phyloP scores from a whole-genome alignment of 305 asterid genomes.

The Rubia tinctorum region DNA sequence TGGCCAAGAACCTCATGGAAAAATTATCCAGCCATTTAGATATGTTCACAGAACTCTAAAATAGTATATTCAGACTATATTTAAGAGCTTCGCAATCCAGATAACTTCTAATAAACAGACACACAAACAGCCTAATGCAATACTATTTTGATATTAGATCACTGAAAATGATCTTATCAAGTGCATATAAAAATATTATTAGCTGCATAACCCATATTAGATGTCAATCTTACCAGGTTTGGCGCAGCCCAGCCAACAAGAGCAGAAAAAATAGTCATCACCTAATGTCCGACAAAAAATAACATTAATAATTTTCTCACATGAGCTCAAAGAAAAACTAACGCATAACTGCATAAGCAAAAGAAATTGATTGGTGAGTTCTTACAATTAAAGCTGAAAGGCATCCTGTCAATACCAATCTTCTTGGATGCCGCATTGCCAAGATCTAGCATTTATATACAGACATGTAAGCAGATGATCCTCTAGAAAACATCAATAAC shows the following conservation, averaged over 20 bases:
- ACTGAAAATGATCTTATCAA: neutral
- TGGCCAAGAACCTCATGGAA: neutral
- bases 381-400: slow-evolving; percentile 89
- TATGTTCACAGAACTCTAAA: neutral
- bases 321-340: slow-evolving; percentile 4
- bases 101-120: neutral
- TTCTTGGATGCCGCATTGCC: slow-evolving; percentile 97
- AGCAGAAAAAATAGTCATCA: slow-evolving; percentile 88
- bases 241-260: slow-evolving; percentile 99
- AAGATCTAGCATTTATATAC: slow-evolving; percentile 50
- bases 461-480: neutral
- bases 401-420: slow-evolving; percentile 90
- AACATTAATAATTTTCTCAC: neutral
- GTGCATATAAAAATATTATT: neutral
- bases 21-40: neutral
- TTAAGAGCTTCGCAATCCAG: neutral
- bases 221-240: slow-evolving; percentile 47
- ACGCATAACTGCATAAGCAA: neutral
- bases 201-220: neutral
- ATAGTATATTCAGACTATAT: neutral
- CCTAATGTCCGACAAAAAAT: slow-evolving; percentile 34
- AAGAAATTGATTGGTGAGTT: slow-evolving; percentile 18
- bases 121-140: neutral
- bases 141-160: neutral
- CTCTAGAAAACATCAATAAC: neutral